Conservation (phyloP, 2,329 filamentous ascomycete species). For the Penicillium sp. region DNA sequence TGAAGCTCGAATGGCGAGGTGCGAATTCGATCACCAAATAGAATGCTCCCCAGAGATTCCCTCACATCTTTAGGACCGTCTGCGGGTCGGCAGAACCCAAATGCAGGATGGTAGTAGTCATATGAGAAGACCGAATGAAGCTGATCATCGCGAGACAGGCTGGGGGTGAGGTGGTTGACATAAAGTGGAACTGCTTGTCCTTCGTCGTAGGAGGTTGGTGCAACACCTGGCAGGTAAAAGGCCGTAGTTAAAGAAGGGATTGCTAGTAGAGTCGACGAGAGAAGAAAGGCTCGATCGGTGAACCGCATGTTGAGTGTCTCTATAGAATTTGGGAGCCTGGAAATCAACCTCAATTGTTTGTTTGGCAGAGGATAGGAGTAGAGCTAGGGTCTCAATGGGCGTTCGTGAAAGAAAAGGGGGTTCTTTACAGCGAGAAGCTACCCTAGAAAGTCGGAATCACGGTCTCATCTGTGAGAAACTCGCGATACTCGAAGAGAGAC, state of each 20-base stretch:
- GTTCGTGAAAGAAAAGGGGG: neutral
- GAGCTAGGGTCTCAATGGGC: neutral
- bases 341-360: conserved; percentile 17
- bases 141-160: conserved; percentile 74
- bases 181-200: conserved; percentile 80
- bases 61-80: conserved; percentile 75
- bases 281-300: conserved; percentile 30
- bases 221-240: conserved; percentile 95
- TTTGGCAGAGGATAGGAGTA: conserved; percentile 1
- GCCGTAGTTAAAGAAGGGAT: conserved; percentile 53
- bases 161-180: conserved; percentile 89
- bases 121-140: conserved; percentile 91
- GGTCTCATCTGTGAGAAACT: conserved; percentile 1
- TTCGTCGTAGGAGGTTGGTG: conserved; percentile 83
- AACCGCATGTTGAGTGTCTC: conserved; percentile 38
- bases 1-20: conserved; percentile 90
- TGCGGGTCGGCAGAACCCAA: conserved; percentile 83
- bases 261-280: conserved; percentile 34
- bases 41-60: conserved; percentile 90
- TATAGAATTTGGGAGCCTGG: conserved; percentile 14
- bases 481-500: conserved; percentile 7
- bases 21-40: conserved; percentile 96
- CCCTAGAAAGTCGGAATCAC: conserved; percentile 3
- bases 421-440: neutral
- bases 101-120: conserved; percentile 88